Evolutionary conservation across 2,329 filamentous ascomycete genomes (phyloP).

Genomic region (Lasiodiplodia theobromae): DNA sequence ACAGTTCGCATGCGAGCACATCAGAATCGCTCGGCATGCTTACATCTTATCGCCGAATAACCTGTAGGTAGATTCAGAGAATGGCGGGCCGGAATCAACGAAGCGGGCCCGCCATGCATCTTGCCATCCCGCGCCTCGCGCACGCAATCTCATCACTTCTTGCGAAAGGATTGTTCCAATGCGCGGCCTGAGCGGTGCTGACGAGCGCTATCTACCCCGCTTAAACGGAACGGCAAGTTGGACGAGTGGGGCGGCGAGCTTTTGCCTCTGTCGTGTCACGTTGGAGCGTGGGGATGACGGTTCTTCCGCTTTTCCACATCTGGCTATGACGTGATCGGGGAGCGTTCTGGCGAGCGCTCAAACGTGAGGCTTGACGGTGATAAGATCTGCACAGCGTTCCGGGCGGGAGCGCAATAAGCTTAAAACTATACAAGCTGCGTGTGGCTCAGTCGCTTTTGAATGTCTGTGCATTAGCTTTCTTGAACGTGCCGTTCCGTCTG

Average conservation of each 20-base stretch:
- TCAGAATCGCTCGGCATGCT: not conserved
- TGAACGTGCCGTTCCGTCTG: not conserved
- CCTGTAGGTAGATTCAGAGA: not conserved
- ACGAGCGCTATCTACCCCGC: constrained; percentile 8
- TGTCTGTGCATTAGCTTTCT: not conserved
- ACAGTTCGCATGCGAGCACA: not conserved
- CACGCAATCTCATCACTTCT: not conserved
- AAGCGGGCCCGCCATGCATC: not conserved
- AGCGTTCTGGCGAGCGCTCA: constrained; percentile 1
- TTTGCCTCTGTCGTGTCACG: not conserved
- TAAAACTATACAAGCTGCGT: not conserved
- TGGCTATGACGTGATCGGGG: constrained; percentile 7
- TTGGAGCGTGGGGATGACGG: not conserved
- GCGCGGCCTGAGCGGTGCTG: not conserved
- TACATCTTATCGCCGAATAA: constrained; percentile 5
- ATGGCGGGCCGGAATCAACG: not conserved
- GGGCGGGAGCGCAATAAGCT: not conserved
- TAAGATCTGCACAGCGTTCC: not conserved
- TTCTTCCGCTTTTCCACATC: not conserved
- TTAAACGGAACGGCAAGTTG: not conserved
- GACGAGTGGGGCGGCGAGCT: not conserved
- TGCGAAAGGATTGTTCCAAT: not conserved
- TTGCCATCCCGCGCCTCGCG: constrained; percentile 9
- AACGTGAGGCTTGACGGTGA: not conserved
- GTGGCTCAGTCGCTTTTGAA: not conserved